Percentiles rank a stretch among this genome's conserved stretches.
phyloP scores from a whole-genome alignment of 129 eudicot species.

The Helianthus tuberosus region DNA sequence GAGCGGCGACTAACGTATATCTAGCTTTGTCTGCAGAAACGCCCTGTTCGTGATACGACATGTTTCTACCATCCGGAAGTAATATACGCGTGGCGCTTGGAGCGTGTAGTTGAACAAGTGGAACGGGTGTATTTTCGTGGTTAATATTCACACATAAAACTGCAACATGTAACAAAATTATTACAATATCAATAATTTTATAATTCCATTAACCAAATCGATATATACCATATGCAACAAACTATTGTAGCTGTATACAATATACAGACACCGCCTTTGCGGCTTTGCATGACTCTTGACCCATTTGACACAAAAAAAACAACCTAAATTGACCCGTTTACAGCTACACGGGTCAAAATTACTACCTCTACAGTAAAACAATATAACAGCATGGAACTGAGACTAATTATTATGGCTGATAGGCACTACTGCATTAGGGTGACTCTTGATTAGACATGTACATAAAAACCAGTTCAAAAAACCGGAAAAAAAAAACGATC shows the following conservation, averaged over 20 bases:
- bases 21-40: constrained; percentile 67
- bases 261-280: background rate
- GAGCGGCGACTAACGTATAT: constrained; percentile 63
- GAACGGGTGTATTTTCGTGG: constrained; percentile 36
- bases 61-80: constrained; percentile 87
- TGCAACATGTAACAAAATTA: constrained; percentile 41
- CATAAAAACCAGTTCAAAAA: too few relatives aligned
- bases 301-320: background rate
- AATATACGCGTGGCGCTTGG: constrained; percentile 63
- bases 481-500: too few relatives aligned
- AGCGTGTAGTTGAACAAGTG: constrained; percentile 59
- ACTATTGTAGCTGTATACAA: background rate
- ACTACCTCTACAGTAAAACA: too few relatives aligned
- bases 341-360: too few relatives aligned
- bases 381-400: too few relatives aligned
- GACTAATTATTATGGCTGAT: too few relatives aligned
- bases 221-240: background rate
- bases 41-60: constrained; percentile 83
- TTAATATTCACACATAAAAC: constrained; percentile 60
- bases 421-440: too few relatives aligned
- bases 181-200: background rate
- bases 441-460: background rate
- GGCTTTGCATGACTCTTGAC: background rate
- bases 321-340: background rate
- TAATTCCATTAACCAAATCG: background rate